Percentiles rank a stretch among this genome's conserved stretches.
Evolutionary conservation across 2,329 filamentous ascomycete species (phyloP).

Genomic region (Curvularia sp.): DNA sequence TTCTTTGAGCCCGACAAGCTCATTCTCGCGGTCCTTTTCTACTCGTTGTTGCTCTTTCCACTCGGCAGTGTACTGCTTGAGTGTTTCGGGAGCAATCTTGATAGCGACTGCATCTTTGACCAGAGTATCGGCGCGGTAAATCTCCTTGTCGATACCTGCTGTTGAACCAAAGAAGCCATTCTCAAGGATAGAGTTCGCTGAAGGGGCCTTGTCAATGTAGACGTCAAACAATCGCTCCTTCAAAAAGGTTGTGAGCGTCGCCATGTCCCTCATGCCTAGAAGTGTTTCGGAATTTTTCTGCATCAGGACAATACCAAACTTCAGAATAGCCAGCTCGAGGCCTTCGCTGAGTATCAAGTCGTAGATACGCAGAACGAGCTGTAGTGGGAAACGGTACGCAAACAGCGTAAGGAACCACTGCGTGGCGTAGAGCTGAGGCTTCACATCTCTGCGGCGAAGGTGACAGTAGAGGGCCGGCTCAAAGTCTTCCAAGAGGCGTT

Average conservation of each 20-base stretch:
- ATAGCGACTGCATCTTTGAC: conserved; percentile 91
- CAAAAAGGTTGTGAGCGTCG: conserved; percentile 83
- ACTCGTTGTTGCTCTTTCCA: conserved; percentile 90
- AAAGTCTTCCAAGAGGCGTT: conserved; percentile 88
- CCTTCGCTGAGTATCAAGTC: conserved; percentile 94
- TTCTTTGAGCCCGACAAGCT: conserved; percentile 72
- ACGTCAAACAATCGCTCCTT: conserved; percentile 96
- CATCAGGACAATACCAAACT: conserved; percentile 95
- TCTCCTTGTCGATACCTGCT: conserved; percentile 88
- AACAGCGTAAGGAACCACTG: conserved; percentile 99
- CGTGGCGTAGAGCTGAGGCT: conserved; percentile 91
- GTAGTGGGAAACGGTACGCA: conserved; percentile 94
- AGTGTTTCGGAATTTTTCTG: conserved; percentile 85
- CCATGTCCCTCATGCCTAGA: conserved; percentile 89
- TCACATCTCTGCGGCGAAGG: conserved; percentile 83
- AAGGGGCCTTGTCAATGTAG: conserved; percentile 94
- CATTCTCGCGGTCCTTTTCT: conserved; percentile 82
- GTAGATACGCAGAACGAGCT: conserved; percentile 95
- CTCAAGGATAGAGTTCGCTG: conserved; percentile 89
- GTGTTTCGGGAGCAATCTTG: conserved; percentile 80
- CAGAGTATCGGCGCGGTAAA: conserved; percentile 92
- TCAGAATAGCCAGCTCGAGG: conserved; percentile 83
- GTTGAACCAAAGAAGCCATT: conserved; percentile 97
- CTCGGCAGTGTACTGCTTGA: conserved; percentile 80
- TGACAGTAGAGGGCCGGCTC: conserved; percentile 96